Percentiles rank a stretch among this genome's conserved stretches.
phyloP scores from a whole-genome alignment of 1,284 basidiomycete genomes.

The Microbotryomycetes sp. region DNA sequence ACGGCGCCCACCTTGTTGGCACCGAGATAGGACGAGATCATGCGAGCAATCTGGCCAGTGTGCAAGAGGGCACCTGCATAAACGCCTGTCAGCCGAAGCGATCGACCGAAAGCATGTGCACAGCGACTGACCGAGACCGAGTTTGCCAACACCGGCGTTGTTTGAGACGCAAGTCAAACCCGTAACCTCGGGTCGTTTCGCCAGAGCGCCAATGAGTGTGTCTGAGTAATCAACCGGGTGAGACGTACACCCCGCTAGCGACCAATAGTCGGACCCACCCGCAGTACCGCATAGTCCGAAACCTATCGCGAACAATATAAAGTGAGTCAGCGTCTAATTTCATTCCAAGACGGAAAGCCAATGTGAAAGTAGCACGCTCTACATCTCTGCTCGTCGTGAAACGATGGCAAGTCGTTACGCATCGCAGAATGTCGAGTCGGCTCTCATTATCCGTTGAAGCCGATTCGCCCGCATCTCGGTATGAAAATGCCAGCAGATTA shows the following conservation, averaged over 20 bases:
- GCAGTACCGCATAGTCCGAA: conserved; percentile 52
- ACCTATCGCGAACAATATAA: conserved; percentile 45
- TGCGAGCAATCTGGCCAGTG: conserved; percentile 67
- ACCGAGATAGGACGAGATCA: conserved; percentile 51
- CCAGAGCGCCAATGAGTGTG: conserved; percentile 74
- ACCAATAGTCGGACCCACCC: too few species aligned
- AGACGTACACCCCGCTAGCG: too few species aligned
- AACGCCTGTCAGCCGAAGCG: background rate
- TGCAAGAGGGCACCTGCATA: conserved; percentile 64
- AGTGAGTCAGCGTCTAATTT: background rate
- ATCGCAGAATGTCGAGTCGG: too few species aligned
- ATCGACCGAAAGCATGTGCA: background rate
- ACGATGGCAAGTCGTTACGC: background rate
- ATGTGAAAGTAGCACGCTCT: background rate
- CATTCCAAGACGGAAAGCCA: background rate
- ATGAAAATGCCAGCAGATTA: too few species aligned
- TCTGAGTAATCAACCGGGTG: too few species aligned
- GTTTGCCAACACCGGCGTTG: conserved; percentile 72
- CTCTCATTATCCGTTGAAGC: too few species aligned
- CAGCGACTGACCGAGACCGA: conserved; percentile 60
- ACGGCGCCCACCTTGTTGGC: conserved; percentile 32
- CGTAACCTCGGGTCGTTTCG: conserved; percentile 60
- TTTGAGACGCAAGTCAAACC: conserved; percentile 80
- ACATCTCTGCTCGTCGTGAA: background rate
- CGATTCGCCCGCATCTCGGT: too few species aligned